phyloP scores from a whole-genome alignment of 73 alveolate genomes.

The Tetrahymena thermophila region DNA sequence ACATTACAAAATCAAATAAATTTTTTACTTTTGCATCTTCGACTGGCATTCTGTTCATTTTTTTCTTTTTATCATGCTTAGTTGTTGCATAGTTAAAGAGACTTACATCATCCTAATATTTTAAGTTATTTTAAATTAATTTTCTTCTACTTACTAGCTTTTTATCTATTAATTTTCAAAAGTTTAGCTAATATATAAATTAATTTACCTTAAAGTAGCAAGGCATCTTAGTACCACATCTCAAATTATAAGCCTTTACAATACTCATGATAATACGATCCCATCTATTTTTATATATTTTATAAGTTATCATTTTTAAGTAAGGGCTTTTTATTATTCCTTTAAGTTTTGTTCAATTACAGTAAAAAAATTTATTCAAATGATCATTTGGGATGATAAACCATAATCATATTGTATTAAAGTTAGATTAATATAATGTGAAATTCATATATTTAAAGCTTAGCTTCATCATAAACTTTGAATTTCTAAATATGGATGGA shows the following conservation, averaged over 20 bases:
- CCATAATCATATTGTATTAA: too few species aligned
- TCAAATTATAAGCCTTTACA: background rate
- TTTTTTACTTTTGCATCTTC: constrained; percentile 12
- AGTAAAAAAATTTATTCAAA: too few species aligned
- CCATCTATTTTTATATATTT: background rate
- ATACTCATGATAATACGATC: background rate
- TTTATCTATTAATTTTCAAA: background rate
- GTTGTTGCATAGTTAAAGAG: constrained; percentile 44
- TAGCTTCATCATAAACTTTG: too few species aligned
- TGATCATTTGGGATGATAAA: too few species aligned
- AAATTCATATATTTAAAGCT: too few species aligned
- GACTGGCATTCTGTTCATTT: constrained; percentile 28
- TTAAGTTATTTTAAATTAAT: background rate
- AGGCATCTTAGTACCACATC: background rate
- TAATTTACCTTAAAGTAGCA: background rate
- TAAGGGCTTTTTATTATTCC: constrained; percentile 3
- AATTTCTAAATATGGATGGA: background rate
- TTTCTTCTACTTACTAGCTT: background rate
- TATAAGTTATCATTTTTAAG: constrained; percentile 10
- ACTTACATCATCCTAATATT: constrained; percentile 37
- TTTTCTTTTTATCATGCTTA: constrained; percentile 41
- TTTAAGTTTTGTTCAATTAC: too few species aligned
- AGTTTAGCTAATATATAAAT: background rate
- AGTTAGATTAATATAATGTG: too few species aligned
- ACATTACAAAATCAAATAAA: background rate